These are phyloP conservation scores for Hortiboletus flavorubellus DNA, from an alignment of 768 basidiomycete genomes.

Conservation along the genomic window DNA sequence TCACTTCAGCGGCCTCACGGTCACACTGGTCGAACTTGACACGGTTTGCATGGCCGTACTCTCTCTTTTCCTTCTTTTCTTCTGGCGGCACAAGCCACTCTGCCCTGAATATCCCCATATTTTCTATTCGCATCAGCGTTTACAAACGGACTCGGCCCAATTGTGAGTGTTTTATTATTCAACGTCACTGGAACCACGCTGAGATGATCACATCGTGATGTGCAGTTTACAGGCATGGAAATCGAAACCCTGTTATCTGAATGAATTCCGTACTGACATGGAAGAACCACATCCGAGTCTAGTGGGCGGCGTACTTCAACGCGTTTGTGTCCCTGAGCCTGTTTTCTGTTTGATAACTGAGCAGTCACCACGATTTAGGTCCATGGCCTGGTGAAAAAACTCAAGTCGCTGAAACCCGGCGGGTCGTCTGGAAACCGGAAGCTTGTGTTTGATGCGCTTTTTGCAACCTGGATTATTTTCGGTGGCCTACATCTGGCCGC, in stretches of 20 bases:
- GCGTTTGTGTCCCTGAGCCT: not conserved
- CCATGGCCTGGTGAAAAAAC: no score
- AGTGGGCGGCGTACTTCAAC: no score
- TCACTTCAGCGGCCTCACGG: not conserved
- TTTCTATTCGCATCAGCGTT: not conserved
- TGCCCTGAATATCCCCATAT: not conserved
- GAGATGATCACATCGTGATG: not conserved
- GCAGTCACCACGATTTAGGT: not conserved
- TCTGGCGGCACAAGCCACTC: slow-evolving; percentile 3
- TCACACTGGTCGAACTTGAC: slow-evolving; percentile 5
- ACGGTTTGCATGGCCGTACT: not conserved
- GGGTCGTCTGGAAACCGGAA: no score
- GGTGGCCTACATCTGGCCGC: not conserved
- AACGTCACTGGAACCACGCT: not conserved
- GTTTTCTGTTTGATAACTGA: not conserved
- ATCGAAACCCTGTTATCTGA: not conserved
- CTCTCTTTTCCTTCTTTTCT: not conserved
- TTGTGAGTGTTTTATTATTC: not conserved
- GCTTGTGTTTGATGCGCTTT: not conserved
- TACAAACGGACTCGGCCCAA: no score
- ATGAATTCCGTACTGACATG: not conserved
- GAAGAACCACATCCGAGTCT: no score
- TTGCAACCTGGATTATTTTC: not conserved
- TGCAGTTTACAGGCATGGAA: not conserved
- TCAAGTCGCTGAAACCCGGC: no score